These are phyloP conservation scores for Eimeria falciformis DNA, from an alignment of 169 alveolate genomes.

Conservation along the genomic window DNA sequence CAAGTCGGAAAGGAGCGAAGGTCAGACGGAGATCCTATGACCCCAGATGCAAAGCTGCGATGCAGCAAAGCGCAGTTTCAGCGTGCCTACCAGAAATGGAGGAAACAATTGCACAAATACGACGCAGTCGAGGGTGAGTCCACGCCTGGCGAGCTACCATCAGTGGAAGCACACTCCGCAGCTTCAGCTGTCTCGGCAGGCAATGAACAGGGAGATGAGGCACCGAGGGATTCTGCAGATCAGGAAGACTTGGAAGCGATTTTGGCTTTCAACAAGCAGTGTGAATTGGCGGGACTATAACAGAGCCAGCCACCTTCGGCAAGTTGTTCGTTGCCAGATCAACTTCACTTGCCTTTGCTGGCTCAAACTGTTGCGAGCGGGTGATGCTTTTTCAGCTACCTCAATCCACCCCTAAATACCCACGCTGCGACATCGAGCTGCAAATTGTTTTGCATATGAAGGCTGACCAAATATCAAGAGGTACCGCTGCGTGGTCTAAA, in stretches of 20 bases:
- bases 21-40: constrained; percentile 81
- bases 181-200: neutral
- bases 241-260: constrained; percentile 70
- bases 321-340: neutral
- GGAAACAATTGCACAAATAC: constrained; percentile 82
- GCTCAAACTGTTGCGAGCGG: neutral
- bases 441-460: constrained; percentile 40
- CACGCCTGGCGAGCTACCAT: constrained; percentile 35
- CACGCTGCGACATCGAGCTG: constrained; percentile 6
- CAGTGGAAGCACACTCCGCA: constrained; percentile 60
- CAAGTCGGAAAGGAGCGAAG: constrained; percentile 81
- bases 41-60: constrained; percentile 82
- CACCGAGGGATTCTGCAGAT: constrained; percentile 9
- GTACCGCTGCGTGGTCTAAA: too few species aligned
- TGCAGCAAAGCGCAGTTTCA: constrained; percentile 81
- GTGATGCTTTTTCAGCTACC: too few species aligned
- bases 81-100: constrained; percentile 82
- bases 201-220: neutral
- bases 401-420: neutral
- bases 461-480: neutral
- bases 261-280: constrained; percentile 73
- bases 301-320: neutral
- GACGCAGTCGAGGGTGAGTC: constrained; percentile 65
- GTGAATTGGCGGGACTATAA: constrained; percentile 76
- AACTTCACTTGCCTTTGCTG: neutral